Conservation (phyloP, 129 eudicot genomes). For the Arctium lappa region DNA sequence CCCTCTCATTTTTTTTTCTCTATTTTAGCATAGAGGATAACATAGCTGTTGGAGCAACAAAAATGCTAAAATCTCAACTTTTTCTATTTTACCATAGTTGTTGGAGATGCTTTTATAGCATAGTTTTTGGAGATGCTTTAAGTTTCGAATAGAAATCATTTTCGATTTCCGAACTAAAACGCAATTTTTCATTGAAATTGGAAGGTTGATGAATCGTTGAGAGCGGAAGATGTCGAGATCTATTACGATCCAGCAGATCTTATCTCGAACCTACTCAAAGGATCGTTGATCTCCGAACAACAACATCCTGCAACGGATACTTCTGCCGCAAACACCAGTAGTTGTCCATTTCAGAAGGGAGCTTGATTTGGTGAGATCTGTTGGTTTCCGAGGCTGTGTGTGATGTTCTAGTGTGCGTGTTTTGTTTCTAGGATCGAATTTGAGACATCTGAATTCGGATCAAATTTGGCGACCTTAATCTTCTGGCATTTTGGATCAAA, state of each 20-base stretch:
- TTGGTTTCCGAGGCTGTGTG: background rate
- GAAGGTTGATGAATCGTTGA: conserved; percentile 70
- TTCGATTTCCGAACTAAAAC: background rate
- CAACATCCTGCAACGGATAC: background rate
- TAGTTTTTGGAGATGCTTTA: background rate
- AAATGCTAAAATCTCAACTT: too few species aligned
- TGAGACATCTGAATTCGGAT: background rate
- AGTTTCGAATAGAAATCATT: background rate
- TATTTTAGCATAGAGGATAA: too few species aligned
- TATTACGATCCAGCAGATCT: conserved; percentile 89
- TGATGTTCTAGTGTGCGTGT: conserved; percentile 5
- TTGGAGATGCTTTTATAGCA: too few species aligned
- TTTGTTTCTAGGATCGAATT: background rate
- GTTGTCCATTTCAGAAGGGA: conserved; percentile 37
- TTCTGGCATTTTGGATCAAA: background rate
- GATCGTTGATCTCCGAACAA: conserved; percentile 29
- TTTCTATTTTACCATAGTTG: too few species aligned
- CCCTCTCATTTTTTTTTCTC: too few species aligned
- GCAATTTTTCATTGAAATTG: conserved; percentile 5
- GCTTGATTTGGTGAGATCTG: background rate
- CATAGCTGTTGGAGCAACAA: too few species aligned
- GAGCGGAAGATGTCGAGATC: conserved; percentile 82
- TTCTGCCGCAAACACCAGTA: background rate
- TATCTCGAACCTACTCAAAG: conserved; percentile 59
- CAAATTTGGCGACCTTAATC: background rate